Conservation (phyloP, 257 asterid species). For the Jaltomata sinuosa region DNA sequence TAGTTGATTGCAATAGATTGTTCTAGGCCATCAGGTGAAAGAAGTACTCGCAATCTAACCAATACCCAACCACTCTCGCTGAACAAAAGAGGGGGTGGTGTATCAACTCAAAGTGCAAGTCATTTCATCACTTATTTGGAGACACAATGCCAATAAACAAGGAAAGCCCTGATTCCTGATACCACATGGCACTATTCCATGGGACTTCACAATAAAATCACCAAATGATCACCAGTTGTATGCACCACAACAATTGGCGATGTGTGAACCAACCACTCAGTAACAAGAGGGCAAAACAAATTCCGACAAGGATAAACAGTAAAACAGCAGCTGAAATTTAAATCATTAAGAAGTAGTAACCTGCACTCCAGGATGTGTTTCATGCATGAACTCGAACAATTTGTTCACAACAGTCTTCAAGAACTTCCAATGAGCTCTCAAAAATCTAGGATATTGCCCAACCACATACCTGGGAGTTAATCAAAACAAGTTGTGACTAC, state of each 20-base stretch:
- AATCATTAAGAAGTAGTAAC: constrained; percentile 13
- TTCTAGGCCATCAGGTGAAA: background rate
- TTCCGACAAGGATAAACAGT: background rate
- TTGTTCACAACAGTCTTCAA: constrained; percentile 98
- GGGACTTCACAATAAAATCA: background rate
- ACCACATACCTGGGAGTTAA: constrained; percentile 80
- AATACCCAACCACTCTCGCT: background rate
- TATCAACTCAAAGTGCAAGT: background rate
- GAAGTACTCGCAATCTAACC: background rate
- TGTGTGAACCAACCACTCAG: background rate
- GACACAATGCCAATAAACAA: background rate
- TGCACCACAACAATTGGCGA: background rate
- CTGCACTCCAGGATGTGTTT: constrained; percentile 99
- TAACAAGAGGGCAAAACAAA: background rate
- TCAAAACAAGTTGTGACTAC: background rate
- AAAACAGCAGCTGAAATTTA: background rate
- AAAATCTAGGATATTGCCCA: constrained; percentile 96
- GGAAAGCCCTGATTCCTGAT: background rate
- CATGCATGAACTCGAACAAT: constrained; percentile 98
- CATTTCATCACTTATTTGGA: background rate
- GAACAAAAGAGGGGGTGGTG: background rate
- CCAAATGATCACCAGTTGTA: background rate
- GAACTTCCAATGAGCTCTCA: constrained; percentile 99
- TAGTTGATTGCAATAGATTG: background rate
- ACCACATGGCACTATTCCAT: background rate